Base-by-base conservation (phyloP, 2,329 filamentous ascomycete species). In the Zymoseptoria tritici region DNA sequence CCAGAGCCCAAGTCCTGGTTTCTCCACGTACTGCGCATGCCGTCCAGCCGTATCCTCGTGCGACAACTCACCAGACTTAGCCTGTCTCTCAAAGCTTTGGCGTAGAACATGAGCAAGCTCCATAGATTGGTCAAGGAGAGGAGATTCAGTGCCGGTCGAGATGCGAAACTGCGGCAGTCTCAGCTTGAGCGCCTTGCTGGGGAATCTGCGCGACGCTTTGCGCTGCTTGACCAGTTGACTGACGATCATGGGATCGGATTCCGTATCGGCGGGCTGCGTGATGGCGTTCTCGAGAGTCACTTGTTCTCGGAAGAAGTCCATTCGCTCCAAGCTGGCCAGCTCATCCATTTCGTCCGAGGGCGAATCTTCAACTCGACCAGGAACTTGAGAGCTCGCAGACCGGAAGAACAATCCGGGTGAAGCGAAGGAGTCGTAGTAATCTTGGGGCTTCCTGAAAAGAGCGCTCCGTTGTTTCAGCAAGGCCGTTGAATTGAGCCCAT, bases 381-480 rank as follows among this genome's bases (percentile, higher is more conserved):
- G 69, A 0, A 72, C 60, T 16, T 68, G 63, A 16, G 68, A 57
- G 9, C 69, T 71, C 5, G 79, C 71, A 1, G 79, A 78, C 54
- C 80, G 78, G 61, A 82, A 80, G 70, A 80, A 80, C 51, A 80
- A 74, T 2, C 78, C 71, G 3, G 80, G 79, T 5, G 78, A 80
- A 1, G 77, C 78, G 63, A 81, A 81, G 3, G 77, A 75, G 64
- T 81, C 79, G 58, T 79, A 79, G 60, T 74, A 79, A 56, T 76
- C 68, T 49, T 76, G 74, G 9, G 75, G 71, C 52, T 71, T 75
- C 9, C 67, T 64, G 65, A 82, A 82, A 1, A 79, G 63, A 1
- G 65, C 55, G 16, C 71, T 66, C 55, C 78, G 71, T 22, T 75
- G 67, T 19, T 64, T 64, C 19, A 71, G 65, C 9, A 79, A 56